phyloP scores from a whole-genome alignment of 768 basidiomycete genomes.

The Multifurca ochricompacta region DNA sequence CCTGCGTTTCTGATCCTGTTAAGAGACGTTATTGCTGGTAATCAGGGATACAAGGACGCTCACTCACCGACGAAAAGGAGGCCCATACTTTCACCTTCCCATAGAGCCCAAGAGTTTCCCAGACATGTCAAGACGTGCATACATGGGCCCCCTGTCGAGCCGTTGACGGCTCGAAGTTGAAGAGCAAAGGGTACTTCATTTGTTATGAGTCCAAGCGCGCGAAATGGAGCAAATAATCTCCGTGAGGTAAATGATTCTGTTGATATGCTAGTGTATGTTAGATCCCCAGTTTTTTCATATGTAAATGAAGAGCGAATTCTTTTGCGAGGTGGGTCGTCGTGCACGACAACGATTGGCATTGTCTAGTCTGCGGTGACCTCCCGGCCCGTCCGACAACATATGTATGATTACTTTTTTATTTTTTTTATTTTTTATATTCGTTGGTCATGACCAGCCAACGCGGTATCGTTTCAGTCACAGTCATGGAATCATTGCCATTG shows the following conservation, averaged over 20 bases:
- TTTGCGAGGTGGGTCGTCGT: conserved; percentile 13
- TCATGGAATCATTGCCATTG: conserved; percentile 1
- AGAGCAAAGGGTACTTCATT: conserved; percentile 85
- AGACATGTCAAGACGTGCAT: conserved; percentile 82
- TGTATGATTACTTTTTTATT: neutral
- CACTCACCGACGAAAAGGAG: conserved; percentile 88
- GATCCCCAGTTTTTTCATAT: neutral
- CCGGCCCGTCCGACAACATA: neutral
- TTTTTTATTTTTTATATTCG: no score
- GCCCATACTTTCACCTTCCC: conserved; percentile 92
- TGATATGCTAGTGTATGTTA: neutral
- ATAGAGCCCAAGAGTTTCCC: conserved; percentile 87
- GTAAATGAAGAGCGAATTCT: conserved; percentile 2
- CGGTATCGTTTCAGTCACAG: no score
- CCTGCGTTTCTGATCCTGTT: conserved; percentile 74
- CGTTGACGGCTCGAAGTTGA: conserved; percentile 79
- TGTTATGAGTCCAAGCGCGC: conserved; percentile 90
- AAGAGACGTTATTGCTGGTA: conserved; percentile 1
- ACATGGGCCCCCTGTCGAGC: conserved; percentile 74
- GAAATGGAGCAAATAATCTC: conserved; percentile 81
- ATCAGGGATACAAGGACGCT: neutral
- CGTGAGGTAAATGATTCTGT: conserved; percentile 19
- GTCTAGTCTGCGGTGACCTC: neutral
- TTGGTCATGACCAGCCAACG: no score
- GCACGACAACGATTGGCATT: conserved; percentile 1